Base-by-base conservation (phyloP, 2,329 filamentous ascomycete genomes). In the Talaromyces sp. region DNA sequence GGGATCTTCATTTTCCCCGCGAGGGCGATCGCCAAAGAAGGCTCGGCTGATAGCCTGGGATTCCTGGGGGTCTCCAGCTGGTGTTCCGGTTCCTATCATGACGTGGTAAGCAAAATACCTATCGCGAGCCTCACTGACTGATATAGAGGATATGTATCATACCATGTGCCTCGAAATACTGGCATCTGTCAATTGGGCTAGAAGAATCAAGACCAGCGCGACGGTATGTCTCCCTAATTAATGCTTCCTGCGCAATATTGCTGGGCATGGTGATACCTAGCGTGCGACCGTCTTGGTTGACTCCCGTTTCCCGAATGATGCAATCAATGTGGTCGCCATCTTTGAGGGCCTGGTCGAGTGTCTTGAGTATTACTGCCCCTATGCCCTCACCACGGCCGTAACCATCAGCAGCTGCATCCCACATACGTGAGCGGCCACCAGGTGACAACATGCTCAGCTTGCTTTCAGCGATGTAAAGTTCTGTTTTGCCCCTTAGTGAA, bases 331-430 rank as follows among this genome's bases (percentile, higher is more conserved):
- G 60, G 53, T 80, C 76, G 1, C 70, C 71, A 61, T 79, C 75
- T 1, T 51, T 64, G 2, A 84, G 50, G 0, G 83, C 83, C 1
- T 73, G 64, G 2, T 63, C 66, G 0, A 84, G 64, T 1, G 66
- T 70, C 65, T 84, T 84, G 0, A 85, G 60, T 0, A 84, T 66
- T 0, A 84, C 60, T 0, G 72, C 67, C 0, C 74, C 75, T 13
- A 81, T 67, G 2, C 80, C 81, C 52, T 84, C 82, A 8, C 78
- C 80, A 1, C 80, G 73, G 22, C 72, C 79, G 65, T 75, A 81
- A 5, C 80, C 80, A 61, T 80, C 67, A 0, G 77, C 80, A 1
- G 62, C 64, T 1, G 62, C 64, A 63, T 76, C 74, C 70, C 73
- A 80, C 70, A 75, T 80, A 53, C 76, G 78, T 13, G 78, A 83